Evolutionary conservation across 495 filamentous ascomycete species (phyloP).

Genomic region (Penicillium silybi): DNA sequence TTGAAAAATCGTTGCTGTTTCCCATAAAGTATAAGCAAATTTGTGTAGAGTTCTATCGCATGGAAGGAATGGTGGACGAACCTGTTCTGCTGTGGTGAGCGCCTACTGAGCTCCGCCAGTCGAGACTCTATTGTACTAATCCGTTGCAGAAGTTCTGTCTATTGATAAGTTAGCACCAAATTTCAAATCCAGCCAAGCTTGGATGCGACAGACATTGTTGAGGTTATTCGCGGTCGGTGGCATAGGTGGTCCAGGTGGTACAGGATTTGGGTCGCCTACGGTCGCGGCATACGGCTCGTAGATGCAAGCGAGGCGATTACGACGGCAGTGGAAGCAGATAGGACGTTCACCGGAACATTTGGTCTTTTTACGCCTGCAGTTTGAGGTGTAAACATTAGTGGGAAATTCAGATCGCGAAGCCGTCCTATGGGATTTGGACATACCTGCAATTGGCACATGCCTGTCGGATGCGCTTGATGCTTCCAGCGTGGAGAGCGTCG

Average conservation of each 20-base stretch:
- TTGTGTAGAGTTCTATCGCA: background rate
- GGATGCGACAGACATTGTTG: background rate
- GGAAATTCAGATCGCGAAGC: background rate
- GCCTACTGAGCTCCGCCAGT: slow-evolving; percentile 21
- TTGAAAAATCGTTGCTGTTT: background rate
- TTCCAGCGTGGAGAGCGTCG: slow-evolving; percentile 6
- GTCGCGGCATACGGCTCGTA: slow-evolving; percentile 22
- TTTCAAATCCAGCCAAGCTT: background rate
- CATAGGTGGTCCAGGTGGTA: slow-evolving; percentile 2
- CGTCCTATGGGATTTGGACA: background rate
- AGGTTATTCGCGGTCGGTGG: background rate
- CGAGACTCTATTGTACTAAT: slow-evolving; percentile 22
- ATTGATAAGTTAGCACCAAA: background rate
- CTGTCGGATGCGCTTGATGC: slow-evolving; percentile 25
- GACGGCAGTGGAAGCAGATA: slow-evolving; percentile 24
- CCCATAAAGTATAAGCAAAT: too few relatives aligned
- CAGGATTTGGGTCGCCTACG: slow-evolving; percentile 1
- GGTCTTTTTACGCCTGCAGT: slow-evolving; percentile 25
- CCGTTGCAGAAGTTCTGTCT: slow-evolving; percentile 17
- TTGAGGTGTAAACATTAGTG: background rate
- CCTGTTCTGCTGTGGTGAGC: background rate
- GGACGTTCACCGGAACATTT: slow-evolving; percentile 32
- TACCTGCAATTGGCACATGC: slow-evolving; percentile 31
- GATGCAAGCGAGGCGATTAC: slow-evolving; percentile 17
- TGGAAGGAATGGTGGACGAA: background rate